Base-by-base conservation (phyloP, 352 stramenopile species). In the Phytophthora europaea region DNA sequence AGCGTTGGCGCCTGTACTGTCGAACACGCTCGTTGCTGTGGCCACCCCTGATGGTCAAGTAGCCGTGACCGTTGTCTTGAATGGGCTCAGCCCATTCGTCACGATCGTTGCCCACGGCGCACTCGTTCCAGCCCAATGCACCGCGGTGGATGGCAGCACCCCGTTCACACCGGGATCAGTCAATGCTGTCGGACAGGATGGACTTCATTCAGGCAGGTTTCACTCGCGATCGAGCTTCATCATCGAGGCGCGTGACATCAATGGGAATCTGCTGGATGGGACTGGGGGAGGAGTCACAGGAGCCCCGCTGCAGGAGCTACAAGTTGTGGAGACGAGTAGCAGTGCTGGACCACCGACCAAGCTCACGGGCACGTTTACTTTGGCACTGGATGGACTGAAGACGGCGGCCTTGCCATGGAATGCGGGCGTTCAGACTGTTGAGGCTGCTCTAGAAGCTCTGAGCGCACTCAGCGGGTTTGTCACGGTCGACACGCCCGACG, bases 181-280 rank as follows among this genome's bases (percentile, higher is more conserved):
- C 34, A 91, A 91, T 58, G 65, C 36, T n/a, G 77, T 91, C 2
- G 88, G 88, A 0, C 76, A 84, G 9, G 67, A 86, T 43, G 89
- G 88, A 4, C 80, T 96, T 1, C 84, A 90, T 61, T 83, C 67
- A 7, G 89, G 87, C 13, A 90, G 73, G 23, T 94, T 88, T 54
- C 84, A 89, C 64, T 94, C 88, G 4, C 59, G 61, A 0, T 90
- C 85, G 18, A 92, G 74, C 26, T 99, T 99, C 65, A 78, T 94
- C 22, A 98, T 99, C 67, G 94, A 99, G 75, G 89, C 93, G 18
- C 83, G 94, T 6, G 97, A 99, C 67, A 64, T 85, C 0, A 94
- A 98, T 65, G 89, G 83, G 28, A 99, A 99, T 75, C 68, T 94
- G 36, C 82, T 99, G 6, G 80, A 97, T 57, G 95, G 91, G 0